Conservation (phyloP, 176 grass and related monocot genomes). For the Miscanthus lutarioriparius region DNA sequence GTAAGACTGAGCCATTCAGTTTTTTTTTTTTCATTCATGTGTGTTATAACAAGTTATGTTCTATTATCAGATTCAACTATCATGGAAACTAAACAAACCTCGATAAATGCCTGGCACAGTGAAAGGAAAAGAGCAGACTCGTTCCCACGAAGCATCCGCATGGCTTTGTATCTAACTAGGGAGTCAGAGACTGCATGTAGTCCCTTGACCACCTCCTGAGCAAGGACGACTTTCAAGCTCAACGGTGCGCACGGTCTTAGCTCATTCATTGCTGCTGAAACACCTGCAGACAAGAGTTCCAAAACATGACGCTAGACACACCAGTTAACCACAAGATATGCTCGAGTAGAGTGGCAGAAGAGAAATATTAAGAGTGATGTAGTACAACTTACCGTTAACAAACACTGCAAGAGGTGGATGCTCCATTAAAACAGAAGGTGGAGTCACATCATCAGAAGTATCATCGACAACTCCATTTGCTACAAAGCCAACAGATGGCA, state of each 20-base stretch:
- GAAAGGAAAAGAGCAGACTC: conserved; percentile 88
- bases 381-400: conserved; percentile 76
- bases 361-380: neutral
- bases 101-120: conserved; percentile 86
- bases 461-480: conserved; percentile 84
- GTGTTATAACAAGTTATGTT: neutral
- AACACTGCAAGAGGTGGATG: conserved; percentile 95
- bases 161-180: conserved; percentile 93
- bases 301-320: neutral
- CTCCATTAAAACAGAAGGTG: conserved; percentile 96
- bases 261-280: conserved; percentile 95
- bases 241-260: conserved; percentile 85
- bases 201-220: conserved; percentile 86
- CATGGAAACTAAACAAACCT: conserved; percentile 53
- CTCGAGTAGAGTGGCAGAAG: neutral
- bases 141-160: conserved; percentile 86
- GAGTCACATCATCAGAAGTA: conserved; percentile 74
- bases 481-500: conserved; percentile 98
- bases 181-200: conserved; percentile 87
- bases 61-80: neutral
- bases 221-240: conserved; percentile 76
- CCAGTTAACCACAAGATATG: conserved; percentile 2
- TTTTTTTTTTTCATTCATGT: neutral
- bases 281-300: conserved; percentile 57
- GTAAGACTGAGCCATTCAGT: neutral